phyloP scores from a whole-genome alignment of 192 early-diverging fungal species.

The Jimgerdemannia flammicorona region DNA sequence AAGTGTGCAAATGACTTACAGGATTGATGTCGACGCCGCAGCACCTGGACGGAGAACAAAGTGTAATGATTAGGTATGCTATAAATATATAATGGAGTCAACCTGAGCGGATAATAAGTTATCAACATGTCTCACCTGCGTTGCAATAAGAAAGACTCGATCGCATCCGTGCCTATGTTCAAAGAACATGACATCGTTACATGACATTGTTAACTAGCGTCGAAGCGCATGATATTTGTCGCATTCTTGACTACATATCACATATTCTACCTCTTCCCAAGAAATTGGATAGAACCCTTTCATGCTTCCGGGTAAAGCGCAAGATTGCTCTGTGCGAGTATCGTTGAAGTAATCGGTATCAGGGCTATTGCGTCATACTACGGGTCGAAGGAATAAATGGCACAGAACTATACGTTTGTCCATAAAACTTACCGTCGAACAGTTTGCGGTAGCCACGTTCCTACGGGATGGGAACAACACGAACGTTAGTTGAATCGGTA shows the following conservation, averaged over 20 bases:
- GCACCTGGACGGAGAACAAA: slow-evolving; percentile 36
- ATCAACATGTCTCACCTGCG: slow-evolving; percentile 45
- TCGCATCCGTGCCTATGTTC: slow-evolving; percentile 73
- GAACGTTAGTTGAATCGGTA: background rate
- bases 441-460: slow-evolving; percentile 90
- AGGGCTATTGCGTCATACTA: background rate
- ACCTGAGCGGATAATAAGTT: background rate
- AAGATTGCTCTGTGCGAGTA: slow-evolving; percentile 53
- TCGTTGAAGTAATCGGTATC: background rate
- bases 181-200: no score
- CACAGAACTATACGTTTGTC: no score
- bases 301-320: slow-evolving; percentile 72
- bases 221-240: background rate
- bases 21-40: slow-evolving; percentile 90
- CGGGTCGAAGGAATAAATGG: no score
- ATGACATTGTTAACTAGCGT: no score
- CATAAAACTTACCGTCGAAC: slow-evolving; percentile 50
- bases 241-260: background rate
- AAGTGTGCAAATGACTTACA: slow-evolving; percentile 22
- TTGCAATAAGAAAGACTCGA: slow-evolving; percentile 79
- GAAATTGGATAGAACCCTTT: slow-evolving; percentile 86
- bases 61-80: background rate
- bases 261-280: slow-evolving; percentile 66
- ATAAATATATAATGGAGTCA: no score
- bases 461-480: slow-evolving; percentile 4